Evolutionary conservation across 2,329 filamentous ascomycete genomes (phyloP), one percentile per base, ranked within the genome.

Genomic region (Falciphora oryzae): DNA sequence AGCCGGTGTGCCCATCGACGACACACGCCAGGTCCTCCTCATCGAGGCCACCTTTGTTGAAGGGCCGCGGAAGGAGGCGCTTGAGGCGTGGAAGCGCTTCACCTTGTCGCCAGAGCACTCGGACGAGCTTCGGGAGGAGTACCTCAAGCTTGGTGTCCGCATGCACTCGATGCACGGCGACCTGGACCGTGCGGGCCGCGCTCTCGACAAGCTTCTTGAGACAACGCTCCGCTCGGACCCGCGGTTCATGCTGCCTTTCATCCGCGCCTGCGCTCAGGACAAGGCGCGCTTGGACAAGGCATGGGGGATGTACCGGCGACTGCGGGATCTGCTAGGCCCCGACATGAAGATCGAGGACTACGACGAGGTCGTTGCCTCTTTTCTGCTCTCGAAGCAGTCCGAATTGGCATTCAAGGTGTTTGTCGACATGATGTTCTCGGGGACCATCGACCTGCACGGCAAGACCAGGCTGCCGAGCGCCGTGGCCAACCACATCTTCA

Each of bases 391-490:
- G 8, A 84, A 86, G 63, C 81, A 88, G 65, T 80, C 85, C 7
- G 84, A 89, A 66, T 82, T 88, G 66, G 91, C 91, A 0, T 81
- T 94, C 64, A 85, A 86, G 63, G 86, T 92, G 0, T 96, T 96
- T 74, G 91, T 89, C 69, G 92, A 97, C 73, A 96, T 97, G 92
- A 93, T 96, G 87, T 85, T 86, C 65, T 83, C 85, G 4, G 83
- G 83, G 6, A 73, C 79, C 59, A 74, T 86, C 64, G 79, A 85
- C 65, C 71, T 85, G 61, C 77, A 77, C 63, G 78, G 77, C 65
- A 72, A 69, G 62, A 70, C 71, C 10, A 73, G 71, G 62, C 75
- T 86, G 65, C 83, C 84, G 1, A 77, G 78, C 0, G 75, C 79
- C 11, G 75, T 86, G 56, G 80, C 78, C 62, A 95, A 96, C 74